Evolutionary conservation across 306 rosid species (phyloP), one percentile per base, ranked within the genome.

Genomic region (Malus sieversii): DNA sequence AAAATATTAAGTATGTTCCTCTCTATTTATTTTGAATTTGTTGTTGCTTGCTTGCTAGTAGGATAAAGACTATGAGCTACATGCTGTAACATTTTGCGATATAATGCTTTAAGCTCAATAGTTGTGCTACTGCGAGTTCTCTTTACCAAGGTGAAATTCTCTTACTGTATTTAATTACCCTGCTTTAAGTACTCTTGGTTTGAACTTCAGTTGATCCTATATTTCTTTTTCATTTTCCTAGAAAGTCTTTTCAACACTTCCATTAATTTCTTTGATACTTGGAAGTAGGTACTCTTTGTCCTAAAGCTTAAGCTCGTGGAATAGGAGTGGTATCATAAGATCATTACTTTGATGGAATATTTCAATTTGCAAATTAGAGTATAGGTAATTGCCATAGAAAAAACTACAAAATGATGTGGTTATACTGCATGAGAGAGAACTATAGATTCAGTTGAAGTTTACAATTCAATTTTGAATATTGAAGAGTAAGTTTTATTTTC

Each of bases 1-100:
- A 88, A 81, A 72, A 84, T 95, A 89, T 76, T 95, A 83, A 78
- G 97, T 95, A 95, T 70, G 87, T 80, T 72, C 71, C 79, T 62
- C 67, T 61, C 32, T 82, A 60, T 66, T 70, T 57, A 71, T 69
- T 78, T 77, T 30, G 27, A 74, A 72, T 77, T 81, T 33, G 75
- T 53, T 69, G 20, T 58, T 73, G 33, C 32, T 68, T 73, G 22
- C 42, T 69, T 27, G 64, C 59, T 59, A 19, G 60, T 59, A 3
- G 64, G 44, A 66, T 55, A 30, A 55, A 40, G 30, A 62, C 19
- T 70, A 63, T 44, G 0, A 61, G 25, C 59, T 46, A 16, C 10
- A 22, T 58, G 63, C 3, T 20, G 66, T 59, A 3, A 55, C 55
- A 29, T 55, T 29, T 51, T 38, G 22, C 22, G 13, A 16, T 57